Evolutionary conservation across 805 yeast species (phyloP), one percentile per base, ranked within the genome.

Genomic region (Jamesozyma lodderae): DNA sequence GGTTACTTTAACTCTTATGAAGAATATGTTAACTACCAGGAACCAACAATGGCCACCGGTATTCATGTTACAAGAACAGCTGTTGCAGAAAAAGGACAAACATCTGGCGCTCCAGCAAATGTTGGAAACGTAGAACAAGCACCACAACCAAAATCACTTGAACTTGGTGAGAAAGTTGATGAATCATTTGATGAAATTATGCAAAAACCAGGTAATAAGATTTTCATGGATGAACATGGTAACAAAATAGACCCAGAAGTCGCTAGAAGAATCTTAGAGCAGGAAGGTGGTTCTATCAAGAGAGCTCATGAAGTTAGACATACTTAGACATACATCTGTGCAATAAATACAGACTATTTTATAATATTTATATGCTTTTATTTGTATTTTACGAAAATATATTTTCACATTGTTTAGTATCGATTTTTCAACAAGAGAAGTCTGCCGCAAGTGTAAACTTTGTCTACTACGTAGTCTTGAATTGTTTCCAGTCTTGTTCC

Each of bases 171-270:
- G 18, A 41, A 42, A 25, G 48, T 41, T 16, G 42, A 38, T 8
- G 37, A 38, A n/a, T 28, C 29, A 14, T 40, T 41, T 20, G 55
- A 53, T 10, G 43, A 46, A 11, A 38, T 55, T 6, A 40, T 55
- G 44, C 43, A 51, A 14, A 42, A 52, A 20, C 52, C 57, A 20
- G 57, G 55, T 17, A 43, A 43, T 13, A 54, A 55, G 31, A 60
- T 56, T 29, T 66, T 64, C 42, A 50, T 60, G 18, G 70, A 64
- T 38, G 59, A 55, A 37, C 40, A 59, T 33, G 70, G 70, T 31
- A 63, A 66, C 38, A 51, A 49, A 28, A 34, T 66, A 33, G 57
- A 56, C 33, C 49, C 53, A n/a, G 62, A 53, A 23, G 52, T 48
- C 32, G 65, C 54, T n/a, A 52, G 49, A 37, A 44, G 38, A 22